These are phyloP conservation scores for Rossbeevera mucosa DNA, from an alignment of 768 basidiomycete species.

Conservation along the genomic window DNA sequence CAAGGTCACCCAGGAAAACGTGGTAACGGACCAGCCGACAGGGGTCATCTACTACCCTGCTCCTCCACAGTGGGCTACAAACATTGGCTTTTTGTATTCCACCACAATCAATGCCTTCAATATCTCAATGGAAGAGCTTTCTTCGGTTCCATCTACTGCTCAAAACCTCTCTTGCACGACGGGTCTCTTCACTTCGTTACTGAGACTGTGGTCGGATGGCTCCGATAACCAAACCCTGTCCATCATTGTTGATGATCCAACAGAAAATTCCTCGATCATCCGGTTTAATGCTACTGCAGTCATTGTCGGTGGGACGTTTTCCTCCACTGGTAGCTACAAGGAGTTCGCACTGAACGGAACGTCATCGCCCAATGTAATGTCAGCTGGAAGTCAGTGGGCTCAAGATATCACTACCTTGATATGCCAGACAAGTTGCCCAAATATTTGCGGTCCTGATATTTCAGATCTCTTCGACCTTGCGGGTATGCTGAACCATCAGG, in stretches of 20 bases:
- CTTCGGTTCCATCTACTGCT: constrained; percentile 11
- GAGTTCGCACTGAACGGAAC: constrained; percentile 15
- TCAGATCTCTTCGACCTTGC: constrained; percentile 7
- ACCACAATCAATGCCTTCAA: constrained; percentile 15
- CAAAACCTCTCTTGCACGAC: constrained; percentile 3
- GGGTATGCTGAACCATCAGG: neutral
- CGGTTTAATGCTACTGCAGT: constrained; percentile 11
- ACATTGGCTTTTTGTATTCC: neutral
- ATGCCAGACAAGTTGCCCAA: constrained; percentile 2
- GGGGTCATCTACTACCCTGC: constrained; percentile 15
- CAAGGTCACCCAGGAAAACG: neutral
- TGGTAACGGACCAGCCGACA: neutral
- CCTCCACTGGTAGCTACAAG: constrained; percentile 3
- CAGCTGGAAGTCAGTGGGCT: constrained; percentile 9
- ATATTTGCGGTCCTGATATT: neutral
- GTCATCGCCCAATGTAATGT: constrained; percentile 10
- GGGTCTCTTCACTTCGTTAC: rapidly evolving
- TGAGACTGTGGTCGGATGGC: constrained; percentile 4
- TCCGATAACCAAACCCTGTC: constrained; percentile 10
- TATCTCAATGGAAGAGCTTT: constrained; percentile 10
- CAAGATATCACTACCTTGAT: constrained; percentile 16
- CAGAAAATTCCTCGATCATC: neutral
- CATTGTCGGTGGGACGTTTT: constrained; percentile 7
- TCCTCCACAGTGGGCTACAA: neutral
- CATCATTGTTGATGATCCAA: neutral